Base-by-base conservation (phyloP, 148 eudicot genomes). In the Camellia granthamiana region DNA sequence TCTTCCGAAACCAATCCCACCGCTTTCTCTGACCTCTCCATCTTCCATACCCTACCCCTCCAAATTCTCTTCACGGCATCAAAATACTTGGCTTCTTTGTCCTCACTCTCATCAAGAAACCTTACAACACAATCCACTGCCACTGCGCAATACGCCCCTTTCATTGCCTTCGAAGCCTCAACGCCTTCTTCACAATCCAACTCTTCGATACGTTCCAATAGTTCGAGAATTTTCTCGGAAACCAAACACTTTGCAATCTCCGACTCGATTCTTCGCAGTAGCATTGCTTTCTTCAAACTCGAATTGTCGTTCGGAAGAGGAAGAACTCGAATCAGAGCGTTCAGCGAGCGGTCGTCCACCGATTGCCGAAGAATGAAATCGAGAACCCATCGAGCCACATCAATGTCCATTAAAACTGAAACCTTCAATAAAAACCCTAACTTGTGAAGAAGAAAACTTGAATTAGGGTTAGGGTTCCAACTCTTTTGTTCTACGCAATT, bases 111-210 rank as follows among this genome's bases (percentile, higher is more conserved):
- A 12, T 71, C 88, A 59, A 89, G 55, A 75, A 75, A 75, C 83
- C 84, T 89, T 54, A 85, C 89, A 9, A 93, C 91, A 44, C 89
- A 90, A 56, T 88, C 90, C 43, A 92, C 89, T 0, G 94, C 97
- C 55, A 90, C 94, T 0, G 84, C 70, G 47, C 92, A 92, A 71
- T 93, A 92, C 46, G 96, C 96, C 1, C 18, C 64, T 59, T 89
- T 92, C 90, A 92, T 76, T 59, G 81, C 66, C 3, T 80, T 84
- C 8, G 87, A 83, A 76, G 79, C 73, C n/a, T 21, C 56, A 58
- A 72, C 75, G 0, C 86, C 87, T 21, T 78, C 58, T 55, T 55
- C 55, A 41, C 58, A 73, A 14, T 91, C 89, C 41, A 90, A 19
- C 47, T 88, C 88, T 30, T 85, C 88, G 23, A 90, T 66, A 13